Evolutionary conservation across 2,329 filamentous ascomycete genomes (phyloP), one percentile per base, ranked within the genome.

Genomic region (Fusarium pininemorale): DNA sequence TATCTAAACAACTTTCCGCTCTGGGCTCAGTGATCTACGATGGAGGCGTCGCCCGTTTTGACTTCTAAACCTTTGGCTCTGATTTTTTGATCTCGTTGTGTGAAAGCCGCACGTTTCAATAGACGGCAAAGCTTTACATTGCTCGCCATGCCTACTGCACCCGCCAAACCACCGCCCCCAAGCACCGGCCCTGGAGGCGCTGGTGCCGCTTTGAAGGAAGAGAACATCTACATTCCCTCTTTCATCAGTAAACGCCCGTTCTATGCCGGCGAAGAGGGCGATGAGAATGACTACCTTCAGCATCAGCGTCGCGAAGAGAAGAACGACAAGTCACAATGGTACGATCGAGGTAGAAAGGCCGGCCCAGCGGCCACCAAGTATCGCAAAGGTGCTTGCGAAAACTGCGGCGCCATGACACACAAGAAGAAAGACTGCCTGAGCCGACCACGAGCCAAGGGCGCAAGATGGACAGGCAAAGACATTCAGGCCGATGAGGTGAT

Each of bases 241-340:
- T 99, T 98, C 88, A 99, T 99, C 85, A 95, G 95, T 78, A 98
- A 98, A 83, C 95, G 97, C 77, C 96, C 96, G 9, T 99, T 99
- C 85, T 99, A 98, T 83, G 91, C 97, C 62, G 91, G 90, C 78
- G 91, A 93, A 77, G 94, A 95, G 80, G 92, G 92, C 75, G 90
- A 92, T 69, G 89, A 93, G 70, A 90, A 89, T 81, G 95, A 98
- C 80, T 99, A 98, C 82, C 93, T 99, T 74, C 94, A 97, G 84
- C 96, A 99, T 90, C 96, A 99, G 80, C 94, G 95, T 82, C 81
- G 82, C 44, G 82, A 84, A 44, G 81, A 83, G 56, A 91, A 93
- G 75, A 90, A 92, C 53, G 89, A 92, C 63, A 89, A 92, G 71
- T 92, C 93, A 35, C 92, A 94, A 90, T 98, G 95, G 96, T 97